Evolutionary conservation across 345 rosid species (phyloP).

Genomic region (Raphanus sativus): DNA sequence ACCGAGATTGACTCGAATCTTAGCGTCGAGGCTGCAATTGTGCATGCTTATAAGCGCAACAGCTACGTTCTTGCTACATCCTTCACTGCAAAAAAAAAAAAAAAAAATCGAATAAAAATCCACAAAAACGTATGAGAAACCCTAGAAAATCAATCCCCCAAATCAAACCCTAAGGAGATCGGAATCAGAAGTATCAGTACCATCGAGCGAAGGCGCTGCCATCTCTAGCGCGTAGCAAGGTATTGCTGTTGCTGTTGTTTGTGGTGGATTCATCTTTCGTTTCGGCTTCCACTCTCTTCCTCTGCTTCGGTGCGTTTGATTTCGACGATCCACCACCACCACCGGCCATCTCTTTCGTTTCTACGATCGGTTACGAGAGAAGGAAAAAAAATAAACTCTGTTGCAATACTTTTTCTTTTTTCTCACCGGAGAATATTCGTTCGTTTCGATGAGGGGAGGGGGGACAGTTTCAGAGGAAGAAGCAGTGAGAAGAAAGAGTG

Average conservation of each 20-base stretch:
- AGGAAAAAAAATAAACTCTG: too few relatives aligned
- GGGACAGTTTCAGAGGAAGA: background rate
- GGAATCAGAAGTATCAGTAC: conserved; percentile 27
- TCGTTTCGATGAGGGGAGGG: conserved; percentile 5
- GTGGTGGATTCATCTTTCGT: conserved; percentile 4
- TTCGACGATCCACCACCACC: conserved; percentile 43
- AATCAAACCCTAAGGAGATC: conserved; percentile 10
- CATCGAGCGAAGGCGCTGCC: conserved; percentile 89
- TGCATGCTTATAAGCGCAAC: conserved; percentile 81
- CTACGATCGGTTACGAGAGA: background rate
- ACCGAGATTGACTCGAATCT: conserved; percentile 79
- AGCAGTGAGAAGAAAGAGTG: conserved; percentile 36
- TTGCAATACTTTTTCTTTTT: background rate
- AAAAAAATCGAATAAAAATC: background rate
- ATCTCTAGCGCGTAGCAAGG: conserved; percentile 70
- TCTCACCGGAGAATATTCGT: background rate
- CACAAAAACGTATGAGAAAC: background rate
- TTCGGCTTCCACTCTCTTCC: conserved; percentile 82
- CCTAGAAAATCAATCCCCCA: too few relatives aligned
- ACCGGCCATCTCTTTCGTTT: conserved; percentile 33
- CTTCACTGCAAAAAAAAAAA: conserved; percentile 50
- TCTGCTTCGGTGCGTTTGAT: conserved; percentile 52
- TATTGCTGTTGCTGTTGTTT: conserved; percentile 11
- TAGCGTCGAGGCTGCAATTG: conserved; percentile 84
- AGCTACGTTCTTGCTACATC: conserved; percentile 71